Percentiles rank a stretch among this genome's conserved stretches.
Evolutionary conservation across 1,284 basidiomycete species (phyloP).

Genomic region (Mixia osmundae): DNA sequence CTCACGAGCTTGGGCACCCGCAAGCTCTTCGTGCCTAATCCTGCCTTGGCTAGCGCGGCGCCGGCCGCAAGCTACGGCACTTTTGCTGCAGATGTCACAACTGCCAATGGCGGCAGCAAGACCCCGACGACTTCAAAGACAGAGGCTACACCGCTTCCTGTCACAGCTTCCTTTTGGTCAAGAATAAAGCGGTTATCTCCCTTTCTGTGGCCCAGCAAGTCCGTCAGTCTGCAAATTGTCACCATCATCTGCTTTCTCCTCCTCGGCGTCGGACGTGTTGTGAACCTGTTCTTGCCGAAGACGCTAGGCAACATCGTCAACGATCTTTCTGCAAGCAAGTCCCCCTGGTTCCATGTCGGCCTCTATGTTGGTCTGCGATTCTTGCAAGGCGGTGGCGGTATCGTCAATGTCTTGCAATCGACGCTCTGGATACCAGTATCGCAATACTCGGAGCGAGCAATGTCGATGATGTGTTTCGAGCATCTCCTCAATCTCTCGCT

Average conservation of each 20-base stretch:
- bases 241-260: constrained; percentile 40
- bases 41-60: constrained; percentile 1
- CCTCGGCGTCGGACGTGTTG: constrained; percentile 43
- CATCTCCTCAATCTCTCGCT: constrained; percentile 59
- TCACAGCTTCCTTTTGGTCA: constrained; percentile 8
- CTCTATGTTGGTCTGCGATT: constrained; percentile 23
- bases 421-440: constrained; percentile 37
- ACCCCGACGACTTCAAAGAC: not conserved
- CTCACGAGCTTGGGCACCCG: constrained; percentile 1
- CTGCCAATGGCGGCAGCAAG: not conserved
- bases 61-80: not conserved
- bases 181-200: constrained; percentile 30
- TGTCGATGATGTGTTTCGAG: constrained; percentile 53
- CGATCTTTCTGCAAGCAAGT: constrained; percentile 17
- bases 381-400: constrained; percentile 24
- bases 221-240: constrained; percentile 37
- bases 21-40: not conserved
- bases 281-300: constrained; percentile 49
- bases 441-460: constrained; percentile 33
- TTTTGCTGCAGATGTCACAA: not conserved
- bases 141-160: not conserved
- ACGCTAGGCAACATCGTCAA: constrained; percentile 43
- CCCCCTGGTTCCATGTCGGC: constrained; percentile 19
- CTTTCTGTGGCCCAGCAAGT: constrained; percentile 58
- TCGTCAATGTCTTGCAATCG: constrained; percentile 18